A percentile compares a stretch with the other conserved stretches of the same genome.
phyloP scores from a whole-genome alignment of 805 yeast genomes.

The Kodamaea kaohsiungensis region DNA sequence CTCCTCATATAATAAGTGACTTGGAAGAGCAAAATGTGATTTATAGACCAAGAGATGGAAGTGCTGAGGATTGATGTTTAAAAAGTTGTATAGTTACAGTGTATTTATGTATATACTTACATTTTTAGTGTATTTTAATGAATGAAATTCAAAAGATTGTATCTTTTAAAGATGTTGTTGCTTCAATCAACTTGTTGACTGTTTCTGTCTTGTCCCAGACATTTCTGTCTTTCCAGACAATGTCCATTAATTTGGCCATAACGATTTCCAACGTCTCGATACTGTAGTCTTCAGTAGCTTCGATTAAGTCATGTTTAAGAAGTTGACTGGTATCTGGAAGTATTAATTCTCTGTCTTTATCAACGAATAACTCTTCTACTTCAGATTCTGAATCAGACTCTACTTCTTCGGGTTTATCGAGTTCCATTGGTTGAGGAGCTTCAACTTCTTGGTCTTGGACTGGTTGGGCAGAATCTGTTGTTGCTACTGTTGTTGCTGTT shows the following conservation, averaged over 20 bases:
- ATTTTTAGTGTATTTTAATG: conserved; percentile 1
- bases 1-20: conserved; percentile 78
- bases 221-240: conserved; percentile 67
- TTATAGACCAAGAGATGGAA: conserved; percentile 95
- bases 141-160: conserved; percentile 1
- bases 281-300: conserved; percentile 33
- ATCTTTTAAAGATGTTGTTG: conserved; percentile 9
- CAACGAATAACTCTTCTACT: conserved; percentile 43
- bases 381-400: conserved; percentile 33
- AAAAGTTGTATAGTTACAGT: neutral
- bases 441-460: neutral
- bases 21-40: conserved; percentile 73
- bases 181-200: conserved; percentile 29
- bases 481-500: too few species aligned
- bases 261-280: conserved; percentile 40
- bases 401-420: neutral
- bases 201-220: conserved; percentile 46
- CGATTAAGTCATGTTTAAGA: conserved; percentile 27
- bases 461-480: too few species aligned
- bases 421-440: neutral
- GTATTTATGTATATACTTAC: neutral
- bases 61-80: conserved; percentile 67
- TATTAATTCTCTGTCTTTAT: conserved; percentile 53
- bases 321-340: conserved; percentile 23
- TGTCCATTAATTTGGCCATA: conserved; percentile 68